A percentile compares a stretch with the other conserved stretches of the same genome.
phyloP scores from a whole-genome alignment of 257 asterid genomes.

The Scutellaria galericulata region DNA sequence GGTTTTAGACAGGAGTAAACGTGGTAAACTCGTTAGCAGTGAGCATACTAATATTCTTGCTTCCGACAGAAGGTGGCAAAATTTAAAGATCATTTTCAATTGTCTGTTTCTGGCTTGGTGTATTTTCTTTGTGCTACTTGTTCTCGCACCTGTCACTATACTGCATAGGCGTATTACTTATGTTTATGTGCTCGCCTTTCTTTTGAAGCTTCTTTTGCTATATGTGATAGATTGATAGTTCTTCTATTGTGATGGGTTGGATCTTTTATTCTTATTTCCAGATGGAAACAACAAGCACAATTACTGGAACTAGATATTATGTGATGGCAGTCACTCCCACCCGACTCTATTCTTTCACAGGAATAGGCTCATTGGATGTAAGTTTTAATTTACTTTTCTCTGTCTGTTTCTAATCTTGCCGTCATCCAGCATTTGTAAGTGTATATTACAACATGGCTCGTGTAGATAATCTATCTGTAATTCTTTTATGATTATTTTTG shows the following conservation, averaged over 20 bases:
- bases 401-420: slow-evolving; percentile 15
- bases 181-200: slow-evolving; percentile 1
- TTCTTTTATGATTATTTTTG: neutral
- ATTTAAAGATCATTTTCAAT: slow-evolving; percentile 11
- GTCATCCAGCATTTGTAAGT: slow-evolving; percentile 28
- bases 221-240: neutral
- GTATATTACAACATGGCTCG: slow-evolving; percentile 11
- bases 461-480: slow-evolving; percentile 12
- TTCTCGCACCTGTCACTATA: slow-evolving; percentile 8
- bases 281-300: slow-evolving; percentile 86
- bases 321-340: slow-evolving; percentile 99
- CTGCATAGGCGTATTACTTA: slow-evolving; percentile 11
- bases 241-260: slow-evolving; percentile 19
- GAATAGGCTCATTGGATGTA: slow-evolving; percentile 88
- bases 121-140: slow-evolving; percentile 16
- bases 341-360: slow-evolving; percentile 94
- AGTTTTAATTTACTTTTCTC: slow-evolving; percentile 36
- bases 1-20: slow-evolving; percentile 21
- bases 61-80: slow-evolving; percentile 7
- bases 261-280: slow-evolving; percentile 44
- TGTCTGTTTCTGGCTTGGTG: slow-evolving; percentile 1
- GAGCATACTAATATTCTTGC: slow-evolving; percentile 14
- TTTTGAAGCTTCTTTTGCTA: slow-evolving; percentile 4
- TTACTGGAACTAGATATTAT: slow-evolving; percentile 73
- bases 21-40: slow-evolving; percentile 25